Evolutionary conservation across 305 asterid genomes (phyloP), one percentile per base, ranked within the genome.

Genomic region (Striga hermonthica): DNA sequence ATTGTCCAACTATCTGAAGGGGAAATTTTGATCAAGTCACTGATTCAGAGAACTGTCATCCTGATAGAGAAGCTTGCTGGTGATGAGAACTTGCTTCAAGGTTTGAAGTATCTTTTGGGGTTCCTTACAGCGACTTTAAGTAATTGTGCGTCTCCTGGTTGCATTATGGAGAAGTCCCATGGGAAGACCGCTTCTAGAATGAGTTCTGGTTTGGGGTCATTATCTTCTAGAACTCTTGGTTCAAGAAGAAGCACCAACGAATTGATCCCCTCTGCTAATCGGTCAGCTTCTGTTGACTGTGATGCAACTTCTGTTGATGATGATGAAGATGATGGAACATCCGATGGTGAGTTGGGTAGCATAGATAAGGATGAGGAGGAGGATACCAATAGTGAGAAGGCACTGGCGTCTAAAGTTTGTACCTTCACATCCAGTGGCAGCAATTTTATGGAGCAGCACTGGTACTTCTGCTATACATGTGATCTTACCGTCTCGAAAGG

Each of bases 391-490:
- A 86, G 86, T 78, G 99, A 94, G 79, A 84, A 84, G 80, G 86
- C 90, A 67, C 87, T 94, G 63, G 97, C 99, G 45, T 82, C 97
- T 67, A 91, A 88, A 87, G 99, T 94, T 72, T 91, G 99, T 70
- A 90, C 99, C 60, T 94, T 94, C 60, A 94, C 99, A 40, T 94
- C 99, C 70, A 94, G 99, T 66, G 99, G 99, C 65, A 94, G 99
- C 82, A 94, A 94, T 78, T 94, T 94, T 75, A 94, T 94, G 99
- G 99, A 94, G 73, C 99, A 94, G 60, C 99, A 94, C 71, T 94
- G 99, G 99, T 94, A 94, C 78, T 94, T 94, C 80, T 94, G 99
- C 77, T 94, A 94, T 76, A 87, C 98, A 15, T 94, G 99, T 78
- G 99, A 94, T 78, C 86, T 94, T 70, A 91, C 98, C 3, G 94